phyloP scores from a whole-genome alignment of 163 green algal genomes.

The Chlorella variabilis region DNA sequence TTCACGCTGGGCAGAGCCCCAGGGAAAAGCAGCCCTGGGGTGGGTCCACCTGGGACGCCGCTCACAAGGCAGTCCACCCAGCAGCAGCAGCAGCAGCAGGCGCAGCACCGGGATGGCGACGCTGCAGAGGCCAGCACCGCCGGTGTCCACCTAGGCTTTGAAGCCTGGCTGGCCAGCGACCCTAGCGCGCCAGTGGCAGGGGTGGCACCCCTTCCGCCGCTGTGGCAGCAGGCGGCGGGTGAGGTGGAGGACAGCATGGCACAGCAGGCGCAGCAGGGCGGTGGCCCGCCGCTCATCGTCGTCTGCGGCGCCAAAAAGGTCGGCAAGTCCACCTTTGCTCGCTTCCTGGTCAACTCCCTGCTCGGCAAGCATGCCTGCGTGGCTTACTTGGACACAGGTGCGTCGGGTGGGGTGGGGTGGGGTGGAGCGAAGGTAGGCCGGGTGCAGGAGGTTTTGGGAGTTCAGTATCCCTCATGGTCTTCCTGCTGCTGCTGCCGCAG shows the following conservation, averaged over 20 bases:
- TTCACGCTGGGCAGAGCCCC: background rate
- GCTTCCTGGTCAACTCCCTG: constrained; percentile 80
- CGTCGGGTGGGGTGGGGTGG: no score
- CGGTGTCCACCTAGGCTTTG: constrained; percentile 4
- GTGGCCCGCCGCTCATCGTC: constrained; percentile 15
- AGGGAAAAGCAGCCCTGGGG: no score
- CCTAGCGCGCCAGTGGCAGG: background rate
- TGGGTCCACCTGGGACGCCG: no score
- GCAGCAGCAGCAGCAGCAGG: background rate
- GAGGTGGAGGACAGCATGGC: constrained; percentile 15
- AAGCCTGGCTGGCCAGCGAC: constrained; percentile 20
- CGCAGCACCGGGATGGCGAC: background rate
- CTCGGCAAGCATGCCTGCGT: constrained; percentile 64
- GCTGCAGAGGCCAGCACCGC: background rate
- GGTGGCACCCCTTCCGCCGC: constrained; percentile 2
- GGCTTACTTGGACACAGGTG: constrained; percentile 76
- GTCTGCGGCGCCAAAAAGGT: constrained; percentile 50
- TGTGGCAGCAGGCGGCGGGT: constrained; percentile 38
- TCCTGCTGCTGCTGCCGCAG: constrained; percentile 36
- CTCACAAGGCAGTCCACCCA: background rate
- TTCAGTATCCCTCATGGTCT: no score
- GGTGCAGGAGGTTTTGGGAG: no score
- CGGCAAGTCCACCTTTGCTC: constrained; percentile 84
- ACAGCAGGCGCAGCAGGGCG: constrained; percentile 1
- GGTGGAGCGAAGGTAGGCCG: no score